A percentile compares a stretch with the other conserved stretches of the same genome.
Conservation (phyloP, 345 rosid species). For the Fremontodendron californicum region DNA sequence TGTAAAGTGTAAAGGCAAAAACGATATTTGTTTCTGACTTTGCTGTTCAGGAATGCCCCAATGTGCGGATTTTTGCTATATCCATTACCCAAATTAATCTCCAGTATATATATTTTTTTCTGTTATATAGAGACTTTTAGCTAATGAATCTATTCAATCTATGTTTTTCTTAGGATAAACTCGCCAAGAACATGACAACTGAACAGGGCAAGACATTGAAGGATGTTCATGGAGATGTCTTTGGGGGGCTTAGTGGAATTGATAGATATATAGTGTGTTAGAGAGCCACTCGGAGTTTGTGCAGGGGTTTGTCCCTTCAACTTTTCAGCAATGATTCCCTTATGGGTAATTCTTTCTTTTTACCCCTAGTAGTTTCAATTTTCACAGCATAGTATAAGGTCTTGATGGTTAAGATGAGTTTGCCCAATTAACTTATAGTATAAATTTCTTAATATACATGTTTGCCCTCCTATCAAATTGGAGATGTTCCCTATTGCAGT, state of each 20-base stretch:
- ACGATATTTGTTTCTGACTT: not conserved
- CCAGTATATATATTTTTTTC: no score
- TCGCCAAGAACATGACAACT: slow-evolving; percentile 74
- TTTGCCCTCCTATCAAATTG: not conserved
- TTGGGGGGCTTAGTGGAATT: slow-evolving; percentile 88
- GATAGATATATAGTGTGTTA: slow-evolving; percentile 85
- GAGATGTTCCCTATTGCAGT: slow-evolving; percentile 92
- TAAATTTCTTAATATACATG: not conserved
- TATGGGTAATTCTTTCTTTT: slow-evolving; percentile 60
- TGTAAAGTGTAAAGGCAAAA: not conserved
- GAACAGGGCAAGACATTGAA: slow-evolving; percentile 98
- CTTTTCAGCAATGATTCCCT: slow-evolving; percentile 99
- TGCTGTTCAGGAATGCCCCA: no score
- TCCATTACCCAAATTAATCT: no score
- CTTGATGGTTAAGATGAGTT: not conserved
- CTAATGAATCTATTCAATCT: not conserved
- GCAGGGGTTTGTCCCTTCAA: slow-evolving; percentile 99
- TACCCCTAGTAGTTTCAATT: not conserved
- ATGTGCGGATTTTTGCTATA: no score
- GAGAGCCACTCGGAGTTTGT: slow-evolving; percentile 98
- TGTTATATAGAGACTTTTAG: not conserved
- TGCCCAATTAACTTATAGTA: not conserved
- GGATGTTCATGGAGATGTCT: slow-evolving; percentile 97
- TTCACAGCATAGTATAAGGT: not conserved
- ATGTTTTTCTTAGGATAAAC: slow-evolving; percentile 60